Conservation (phyloP, 805 yeast species). For the Nakazawaea ernobii region DNA sequence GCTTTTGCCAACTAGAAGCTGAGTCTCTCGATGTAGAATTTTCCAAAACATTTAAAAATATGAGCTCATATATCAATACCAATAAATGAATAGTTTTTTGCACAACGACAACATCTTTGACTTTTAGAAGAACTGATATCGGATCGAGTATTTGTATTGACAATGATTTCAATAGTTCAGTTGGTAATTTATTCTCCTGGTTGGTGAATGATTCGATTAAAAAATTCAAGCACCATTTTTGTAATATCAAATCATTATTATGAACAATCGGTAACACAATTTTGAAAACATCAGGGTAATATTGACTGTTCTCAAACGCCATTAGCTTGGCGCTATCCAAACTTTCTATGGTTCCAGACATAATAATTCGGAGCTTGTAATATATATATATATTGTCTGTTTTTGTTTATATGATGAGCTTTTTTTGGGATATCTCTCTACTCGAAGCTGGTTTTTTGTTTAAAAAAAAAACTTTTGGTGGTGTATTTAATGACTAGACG, state of each 20-base stretch:
- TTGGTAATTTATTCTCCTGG: constrained; percentile 21
- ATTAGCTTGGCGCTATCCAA: constrained; percentile 11
- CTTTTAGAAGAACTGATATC: constrained; percentile 23
- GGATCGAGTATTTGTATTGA: constrained; percentile 18
- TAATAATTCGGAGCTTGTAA: not conserved
- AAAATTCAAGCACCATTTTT: constrained; percentile 36
- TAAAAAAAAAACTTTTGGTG: not conserved
- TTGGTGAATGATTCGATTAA: constrained; percentile 30
- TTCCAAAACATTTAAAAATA: constrained; percentile 40
- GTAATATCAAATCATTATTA: constrained; percentile 29
- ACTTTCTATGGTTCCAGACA: constrained; percentile 9
- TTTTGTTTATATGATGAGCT: not conserved
- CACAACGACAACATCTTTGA: constrained; percentile 27
- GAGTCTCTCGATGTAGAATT: constrained; percentile 32
- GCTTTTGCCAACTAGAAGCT: constrained; percentile 44
- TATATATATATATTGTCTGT: too few species aligned
- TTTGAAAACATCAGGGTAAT: constrained; percentile 11
- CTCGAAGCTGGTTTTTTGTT: too few species aligned
- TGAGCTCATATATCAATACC: constrained; percentile 35
- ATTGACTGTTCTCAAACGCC: constrained; percentile 12
- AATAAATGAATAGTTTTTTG: constrained; percentile 30
- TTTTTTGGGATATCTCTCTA: not conserved
- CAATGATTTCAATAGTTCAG: constrained; percentile 29
- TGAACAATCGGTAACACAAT: constrained; percentile 32
- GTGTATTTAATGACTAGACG: too few species aligned